Base-by-base conservation (phyloP, 2,329 filamentous ascomycete genomes). In the Neopestalotiopsis sp. region DNA sequence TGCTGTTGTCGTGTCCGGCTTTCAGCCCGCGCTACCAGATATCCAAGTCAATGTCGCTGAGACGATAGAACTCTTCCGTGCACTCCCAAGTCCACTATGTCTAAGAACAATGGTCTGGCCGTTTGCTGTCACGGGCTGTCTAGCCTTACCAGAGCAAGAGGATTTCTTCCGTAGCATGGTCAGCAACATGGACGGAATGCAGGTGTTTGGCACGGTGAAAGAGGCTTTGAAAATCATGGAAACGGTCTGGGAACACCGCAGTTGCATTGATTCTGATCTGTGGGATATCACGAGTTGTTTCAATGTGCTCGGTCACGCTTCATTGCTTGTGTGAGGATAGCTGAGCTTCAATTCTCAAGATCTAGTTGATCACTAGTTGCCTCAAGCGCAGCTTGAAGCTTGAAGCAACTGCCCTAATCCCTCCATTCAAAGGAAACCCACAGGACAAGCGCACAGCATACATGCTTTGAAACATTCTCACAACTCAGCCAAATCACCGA, bases 81-180 rank as follows among this genome's bases (percentile, higher is more conserved):
- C 58, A 1, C 68, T 75, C 34, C 71, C 72, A 1, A 72, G 70
- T 2, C 73, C 73, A 1, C 69, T 74, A 3, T 71, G 72, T 9
- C 70, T 78, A 58, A 71, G 73, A 24, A 77, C 75, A 5, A 53
- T 77, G 24, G 65, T 73, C 20, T 77, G 75, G 76, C 75, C 76
- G 7, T 76, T 77, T 65, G 74, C 71, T 20, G 71, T 77, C 42
- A 74, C 75, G 17, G 75, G 76, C 4, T 77, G 76, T 62, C 71
- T 77, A 32, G 72, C 71, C 17, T 67, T 68, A 10, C 40, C 67
- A 2, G 74, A 71, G n/a, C 70, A 74, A 56, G 68, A 75, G 38
- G n/a, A 71, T n/a, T 69, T 76, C 59, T 75, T 75, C 68, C 61
- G 67, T 24, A 69, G 69, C 17, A 70, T 76, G 40, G 70, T 76